A percentile compares a stretch with the other conserved stretches of the same genome.
These are phyloP conservation scores for Termitomyces sp. DNA, from an alignment of 768 basidiomycete species.

Conservation along the genomic window DNA sequence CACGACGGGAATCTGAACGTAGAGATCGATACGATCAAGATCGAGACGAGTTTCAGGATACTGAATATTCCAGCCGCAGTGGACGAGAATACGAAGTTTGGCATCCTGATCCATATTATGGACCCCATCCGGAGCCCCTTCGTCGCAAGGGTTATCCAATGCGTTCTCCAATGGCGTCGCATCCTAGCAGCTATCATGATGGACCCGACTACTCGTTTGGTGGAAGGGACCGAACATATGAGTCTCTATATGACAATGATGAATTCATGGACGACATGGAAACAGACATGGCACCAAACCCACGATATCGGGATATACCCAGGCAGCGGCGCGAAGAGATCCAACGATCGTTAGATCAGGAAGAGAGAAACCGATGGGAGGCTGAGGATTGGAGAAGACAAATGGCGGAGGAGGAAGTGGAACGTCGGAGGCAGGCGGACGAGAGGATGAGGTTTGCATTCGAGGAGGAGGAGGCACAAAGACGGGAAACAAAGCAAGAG, in stretches of 20 bases:
- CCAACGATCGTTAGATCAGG: conserved; percentile 4
- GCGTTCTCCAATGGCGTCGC: conserved; percentile 17
- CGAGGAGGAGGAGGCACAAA: conserved; percentile 13
- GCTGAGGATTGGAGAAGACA: conserved; percentile 7
- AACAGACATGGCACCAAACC: conserved; percentile 7
- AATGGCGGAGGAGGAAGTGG: conserved; percentile 19
- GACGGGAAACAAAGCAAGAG: conserved; percentile 8
- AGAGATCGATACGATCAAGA: conserved; percentile 12
- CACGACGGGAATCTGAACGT: conserved; percentile 11
- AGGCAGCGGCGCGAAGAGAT: conserved; percentile 3
- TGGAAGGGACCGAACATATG: conserved; percentile 15
- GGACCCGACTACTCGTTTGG: conserved; percentile 18
- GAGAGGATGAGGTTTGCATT: conserved; percentile 5
- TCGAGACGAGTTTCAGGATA: conserved; percentile 10
- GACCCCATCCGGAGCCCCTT: conserved; percentile 12
- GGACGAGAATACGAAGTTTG: conserved; percentile 11
- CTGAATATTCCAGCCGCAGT: conserved; percentile 11
- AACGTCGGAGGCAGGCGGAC: conserved; percentile 14
- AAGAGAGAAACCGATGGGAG: conserved; percentile 11
- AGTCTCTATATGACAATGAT: conserved; percentile 18
- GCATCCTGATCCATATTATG: conserved; percentile 12
- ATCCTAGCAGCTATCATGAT: conserved; percentile 17
- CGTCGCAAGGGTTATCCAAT: conserved; percentile 11
- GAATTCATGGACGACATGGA: conserved; percentile 19
- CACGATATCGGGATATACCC: conserved; percentile 4